Evolutionary conservation across 352 stramenopile genomes (phyloP).

Genomic region (Globisporangium uncinulatum): DNA sequence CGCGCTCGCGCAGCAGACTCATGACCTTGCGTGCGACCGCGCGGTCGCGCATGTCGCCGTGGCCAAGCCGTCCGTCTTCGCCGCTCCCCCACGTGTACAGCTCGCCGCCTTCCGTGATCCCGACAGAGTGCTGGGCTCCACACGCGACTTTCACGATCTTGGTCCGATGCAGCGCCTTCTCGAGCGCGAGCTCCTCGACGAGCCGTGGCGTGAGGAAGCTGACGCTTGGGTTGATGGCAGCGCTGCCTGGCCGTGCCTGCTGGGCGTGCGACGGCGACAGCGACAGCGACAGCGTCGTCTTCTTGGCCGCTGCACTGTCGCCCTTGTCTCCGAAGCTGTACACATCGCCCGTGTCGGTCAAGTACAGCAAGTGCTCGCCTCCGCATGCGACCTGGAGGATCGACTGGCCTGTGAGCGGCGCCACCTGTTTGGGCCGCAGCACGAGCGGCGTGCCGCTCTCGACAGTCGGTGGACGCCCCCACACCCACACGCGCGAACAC

Average conservation of each 20-base stretch:
- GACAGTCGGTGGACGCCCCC: slow-evolving; percentile 53
- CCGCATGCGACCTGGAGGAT: slow-evolving; percentile 75
- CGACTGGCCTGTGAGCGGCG: slow-evolving; percentile 44
- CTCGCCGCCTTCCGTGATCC: slow-evolving; percentile 61
- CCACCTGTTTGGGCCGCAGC: slow-evolving; percentile 59
- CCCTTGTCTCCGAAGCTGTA: slow-evolving; percentile 75
- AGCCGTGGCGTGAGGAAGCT: slow-evolving; percentile 52
- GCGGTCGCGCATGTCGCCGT: slow-evolving; percentile 79
- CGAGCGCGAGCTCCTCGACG: slow-evolving; percentile 72
- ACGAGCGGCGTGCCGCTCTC: slow-evolving; percentile 46
- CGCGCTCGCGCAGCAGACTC: slow-evolving; percentile 55
- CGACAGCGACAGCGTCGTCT: neutral
- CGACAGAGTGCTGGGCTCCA: slow-evolving; percentile 70
- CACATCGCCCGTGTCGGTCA: slow-evolving; percentile 70
- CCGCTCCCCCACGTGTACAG: slow-evolving; percentile 82
- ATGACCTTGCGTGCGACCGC: slow-evolving; percentile 75
- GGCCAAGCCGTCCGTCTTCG: slow-evolving; percentile 70
- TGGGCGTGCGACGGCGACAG: neutral
- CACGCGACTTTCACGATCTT: slow-evolving; percentile 59
- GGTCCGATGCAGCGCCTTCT: slow-evolving; percentile 70
- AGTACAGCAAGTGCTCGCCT: slow-evolving; percentile 69
- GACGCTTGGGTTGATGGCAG: neutral
- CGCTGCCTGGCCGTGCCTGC: neutral
- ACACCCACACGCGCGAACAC: slow-evolving; percentile 50
- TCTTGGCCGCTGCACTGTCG: slow-evolving; percentile 8